Evolutionary conservation across 2,329 filamentous ascomycete genomes (phyloP), one percentile per base, ranked within the genome.

Genomic region (Exophiala oligosperma): DNA sequence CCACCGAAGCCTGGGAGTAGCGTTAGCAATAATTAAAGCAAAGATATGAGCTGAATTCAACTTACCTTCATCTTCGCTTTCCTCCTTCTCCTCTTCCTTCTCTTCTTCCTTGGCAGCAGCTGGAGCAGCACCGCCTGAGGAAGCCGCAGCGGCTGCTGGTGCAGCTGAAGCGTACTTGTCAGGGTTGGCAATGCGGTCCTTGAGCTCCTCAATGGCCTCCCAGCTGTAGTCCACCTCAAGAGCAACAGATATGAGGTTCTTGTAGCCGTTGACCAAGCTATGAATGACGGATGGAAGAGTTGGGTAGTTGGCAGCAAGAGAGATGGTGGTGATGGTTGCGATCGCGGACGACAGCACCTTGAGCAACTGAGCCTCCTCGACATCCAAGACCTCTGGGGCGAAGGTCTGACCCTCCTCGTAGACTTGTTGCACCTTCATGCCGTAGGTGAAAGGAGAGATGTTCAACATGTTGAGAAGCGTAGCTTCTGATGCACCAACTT

Each of bases 371-470:
- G 90, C 87, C 84, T 99, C 93, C 73, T 90, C 85, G 73, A 99
- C 92, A 80, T 99, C 94, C 70, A 99, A 86, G 69, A 99, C 91
- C 64, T 78, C 80, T 66, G 92, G 79, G 67, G 86, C 82, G 86
- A 99, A 99, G 71, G 86, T 86, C 85, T 99, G 94, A 73, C 94
- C 94, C 74, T 93, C 82, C 82, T 99, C 92, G 86, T 99, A 99
- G 79, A 99, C 92, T 85, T 97, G 93, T 66, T 85, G 70, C 73
- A 99, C 88, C 77, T 89, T 90, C 90, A 99, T 95, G 84, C 94
- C 94, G 83, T 97, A 99, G 76, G 92, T 96, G 87, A 97, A 97
- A 78, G 92, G 92, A 70, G 94, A 97, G 85, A 99, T 99, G 89
- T 97, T 97, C 77, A 99, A 83, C 93, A 99, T 90, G 90, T 99